Evolutionary conservation across 352 stramenopile genomes (phyloP).

Genomic region (Pythium scleroteichum): DNA sequence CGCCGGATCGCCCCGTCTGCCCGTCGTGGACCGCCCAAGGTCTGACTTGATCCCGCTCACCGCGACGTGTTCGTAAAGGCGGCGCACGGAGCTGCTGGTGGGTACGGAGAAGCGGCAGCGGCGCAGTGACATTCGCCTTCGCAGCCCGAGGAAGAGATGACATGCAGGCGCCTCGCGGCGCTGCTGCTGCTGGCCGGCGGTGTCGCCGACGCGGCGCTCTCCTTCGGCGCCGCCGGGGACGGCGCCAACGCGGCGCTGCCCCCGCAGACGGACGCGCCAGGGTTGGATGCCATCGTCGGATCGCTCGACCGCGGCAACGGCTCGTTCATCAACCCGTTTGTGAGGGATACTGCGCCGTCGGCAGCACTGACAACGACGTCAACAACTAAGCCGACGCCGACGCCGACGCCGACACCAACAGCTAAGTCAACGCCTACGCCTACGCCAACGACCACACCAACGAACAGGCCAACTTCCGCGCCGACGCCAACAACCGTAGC

Average conservation of each 20-base stretch:
- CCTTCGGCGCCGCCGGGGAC: background rate
- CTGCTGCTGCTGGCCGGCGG: background rate
- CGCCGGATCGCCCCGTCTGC: constrained; percentile 2
- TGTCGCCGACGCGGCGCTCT: background rate
- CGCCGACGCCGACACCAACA: background rate
- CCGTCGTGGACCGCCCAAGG: background rate
- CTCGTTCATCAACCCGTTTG: background rate
- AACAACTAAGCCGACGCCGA: background rate
- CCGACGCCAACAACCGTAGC: too few species aligned
- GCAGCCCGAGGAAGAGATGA: background rate
- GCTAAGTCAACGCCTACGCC: background rate
- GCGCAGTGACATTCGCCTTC: background rate
- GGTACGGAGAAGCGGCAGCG: background rate
- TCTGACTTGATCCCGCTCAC: constrained; percentile 25
- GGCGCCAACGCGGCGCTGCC: background rate
- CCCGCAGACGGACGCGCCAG: background rate
- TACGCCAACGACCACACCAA: background rate
- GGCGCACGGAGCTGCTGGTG: constrained; percentile 1
- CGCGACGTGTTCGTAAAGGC: constrained; percentile 20
- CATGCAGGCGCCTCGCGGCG: background rate
- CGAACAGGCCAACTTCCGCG: too few species aligned
- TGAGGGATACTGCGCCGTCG: background rate
- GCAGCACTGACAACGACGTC: background rate
- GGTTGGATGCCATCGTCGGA: background rate
- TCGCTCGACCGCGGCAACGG: background rate